Evolutionary conservation across 1,139 yeast species (phyloP).

Genomic region (Magnusiomyces magnusii): DNA sequence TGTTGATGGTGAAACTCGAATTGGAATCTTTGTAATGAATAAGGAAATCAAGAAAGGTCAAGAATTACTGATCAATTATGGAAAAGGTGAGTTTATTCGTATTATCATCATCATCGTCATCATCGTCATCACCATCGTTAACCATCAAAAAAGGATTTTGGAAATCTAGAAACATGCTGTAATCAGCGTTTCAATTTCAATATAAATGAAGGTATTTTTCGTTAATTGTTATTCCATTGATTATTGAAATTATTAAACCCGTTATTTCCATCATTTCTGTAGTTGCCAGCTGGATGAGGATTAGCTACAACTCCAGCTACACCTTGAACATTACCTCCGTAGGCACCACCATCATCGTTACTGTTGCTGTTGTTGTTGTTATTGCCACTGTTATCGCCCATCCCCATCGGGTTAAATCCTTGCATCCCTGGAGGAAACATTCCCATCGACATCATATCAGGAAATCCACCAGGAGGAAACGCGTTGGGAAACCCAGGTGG

Average conservation of each 20-base stretch:
- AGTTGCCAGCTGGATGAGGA: conserved; percentile 7
- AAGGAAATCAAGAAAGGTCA: conserved; percentile 20
- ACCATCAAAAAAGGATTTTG: too few species aligned
- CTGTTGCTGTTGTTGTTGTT: too few species aligned
- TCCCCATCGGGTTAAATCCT: conserved; percentile 10
- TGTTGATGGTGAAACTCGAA: conserved; percentile 21
- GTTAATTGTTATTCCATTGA: conserved; percentile 7
- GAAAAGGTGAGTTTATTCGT: conserved; percentile 23
- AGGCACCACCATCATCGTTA: conserved; percentile 11
- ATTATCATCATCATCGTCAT: too few species aligned
- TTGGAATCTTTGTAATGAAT: conserved; percentile 22
- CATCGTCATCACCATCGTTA: too few species aligned
- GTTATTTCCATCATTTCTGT: conserved; percentile 1
- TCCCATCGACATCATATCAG: conserved; percentile 10
- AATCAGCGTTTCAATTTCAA: neutral
- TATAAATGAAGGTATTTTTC: too few species aligned
- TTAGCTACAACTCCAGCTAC: conserved; percentile 12
- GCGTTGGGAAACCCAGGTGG: conserved; percentile 25
- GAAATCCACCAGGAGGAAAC: conserved; percentile 24
- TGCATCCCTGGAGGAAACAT: conserved; percentile 17
- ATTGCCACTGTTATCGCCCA: neutral
- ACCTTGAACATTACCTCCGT: conserved; percentile 14
- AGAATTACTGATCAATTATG: conserved; percentile 26
- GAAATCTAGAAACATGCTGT: conserved; percentile 15
- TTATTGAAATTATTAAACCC: conserved; percentile 4